Percentiles rank a stretch among this genome's conserved stretches.
Evolutionary conservation across 2,329 filamentous ascomycete genomes (phyloP).

Genomic region (Pyrenochaeta sp.): DNA sequence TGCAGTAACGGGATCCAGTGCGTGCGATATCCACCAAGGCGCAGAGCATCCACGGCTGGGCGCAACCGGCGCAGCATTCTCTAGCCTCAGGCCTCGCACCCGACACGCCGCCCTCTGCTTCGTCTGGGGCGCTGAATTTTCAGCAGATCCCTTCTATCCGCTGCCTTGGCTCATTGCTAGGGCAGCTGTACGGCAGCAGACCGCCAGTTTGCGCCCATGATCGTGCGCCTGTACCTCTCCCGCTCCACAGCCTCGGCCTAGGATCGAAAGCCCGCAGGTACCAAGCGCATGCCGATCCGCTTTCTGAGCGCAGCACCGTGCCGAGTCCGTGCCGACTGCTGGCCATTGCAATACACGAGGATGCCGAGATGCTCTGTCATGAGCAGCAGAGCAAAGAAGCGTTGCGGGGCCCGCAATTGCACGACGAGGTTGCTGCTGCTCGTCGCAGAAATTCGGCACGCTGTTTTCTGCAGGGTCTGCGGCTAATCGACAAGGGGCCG

Average conservation of each 20-base stretch:
- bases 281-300: slow-evolving; percentile 16
- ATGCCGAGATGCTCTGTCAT: background rate
- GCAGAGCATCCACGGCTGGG: slow-evolving; percentile 11
- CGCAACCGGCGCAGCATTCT: slow-evolving; percentile 6
- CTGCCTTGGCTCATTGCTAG: slow-evolving; percentile 30
- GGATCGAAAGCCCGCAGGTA: slow-evolving; percentile 14
- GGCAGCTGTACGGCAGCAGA: slow-evolving; percentile 30
- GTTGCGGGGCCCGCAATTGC: slow-evolving; percentile 16
- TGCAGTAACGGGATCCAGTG: slow-evolving; percentile 4
- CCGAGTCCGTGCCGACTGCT: background rate
- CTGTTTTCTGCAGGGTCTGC: slow-evolving; percentile 21
- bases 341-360: background rate
- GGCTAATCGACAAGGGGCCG: slow-evolving; percentile 7
- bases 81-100: slow-evolving; percentile 11
- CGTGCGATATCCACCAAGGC: slow-evolving; percentile 14
- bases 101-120: slow-evolving; percentile 17
- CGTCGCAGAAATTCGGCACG: slow-evolving; percentile 20
- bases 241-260: slow-evolving; percentile 22
- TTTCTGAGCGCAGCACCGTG: slow-evolving; percentile 1
- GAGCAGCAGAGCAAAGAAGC: slow-evolving; percentile 1
- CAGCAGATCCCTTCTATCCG: slow-evolving; percentile 30
- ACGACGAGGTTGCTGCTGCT: slow-evolving; percentile 7
- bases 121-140: slow-evolving; percentile 27
- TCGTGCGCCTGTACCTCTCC: slow-evolving; percentile 24
- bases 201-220: slow-evolving; percentile 39